Percentiles rank a stretch among this genome's conserved stretches.
phyloP scores from a whole-genome alignment of 305 asterid genomes.

The Withania somnifera region DNA sequence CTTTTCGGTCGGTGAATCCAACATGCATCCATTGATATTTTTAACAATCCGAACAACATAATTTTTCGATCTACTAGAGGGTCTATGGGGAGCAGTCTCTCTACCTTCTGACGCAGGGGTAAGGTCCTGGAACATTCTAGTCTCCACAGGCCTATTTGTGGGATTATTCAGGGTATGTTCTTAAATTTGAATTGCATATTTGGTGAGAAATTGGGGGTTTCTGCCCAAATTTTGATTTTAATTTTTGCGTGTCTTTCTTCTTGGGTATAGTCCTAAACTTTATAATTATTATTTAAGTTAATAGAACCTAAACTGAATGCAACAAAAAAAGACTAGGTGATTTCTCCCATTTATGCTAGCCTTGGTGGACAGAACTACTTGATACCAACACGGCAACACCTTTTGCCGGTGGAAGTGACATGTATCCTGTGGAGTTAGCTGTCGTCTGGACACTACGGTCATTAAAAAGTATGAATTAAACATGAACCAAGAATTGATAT shows the following conservation, averaged over 20 bases:
- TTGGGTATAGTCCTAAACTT: neutral
- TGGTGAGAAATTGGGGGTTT: neutral
- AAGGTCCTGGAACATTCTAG: neutral
- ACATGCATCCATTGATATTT: too few relatives aligned
- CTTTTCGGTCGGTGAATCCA: too few relatives aligned
- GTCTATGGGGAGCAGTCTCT: neutral
- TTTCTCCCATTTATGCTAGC: too few relatives aligned
- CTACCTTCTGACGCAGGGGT: neutral
- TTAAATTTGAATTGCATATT: neutral
- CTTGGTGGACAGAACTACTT: too few relatives aligned
- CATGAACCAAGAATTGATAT: neutral
- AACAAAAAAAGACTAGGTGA: too few relatives aligned
- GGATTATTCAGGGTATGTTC: neutral
- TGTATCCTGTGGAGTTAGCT: too few relatives aligned
- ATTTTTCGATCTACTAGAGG: too few relatives aligned
- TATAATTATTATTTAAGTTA: neutral
- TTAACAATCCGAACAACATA: too few relatives aligned
- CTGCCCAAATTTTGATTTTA: neutral
- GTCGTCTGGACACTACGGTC: too few relatives aligned
- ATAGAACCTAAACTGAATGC: neutral
- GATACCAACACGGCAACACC: too few relatives aligned
- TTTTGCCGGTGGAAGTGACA: too few relatives aligned
- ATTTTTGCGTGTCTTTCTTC: neutral
- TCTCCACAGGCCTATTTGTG: neutral
- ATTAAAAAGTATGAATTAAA: too few relatives aligned